Evolutionary conservation across 306 rosid genomes (phyloP).

Genomic region (Adenanthera pavonina): DNA sequence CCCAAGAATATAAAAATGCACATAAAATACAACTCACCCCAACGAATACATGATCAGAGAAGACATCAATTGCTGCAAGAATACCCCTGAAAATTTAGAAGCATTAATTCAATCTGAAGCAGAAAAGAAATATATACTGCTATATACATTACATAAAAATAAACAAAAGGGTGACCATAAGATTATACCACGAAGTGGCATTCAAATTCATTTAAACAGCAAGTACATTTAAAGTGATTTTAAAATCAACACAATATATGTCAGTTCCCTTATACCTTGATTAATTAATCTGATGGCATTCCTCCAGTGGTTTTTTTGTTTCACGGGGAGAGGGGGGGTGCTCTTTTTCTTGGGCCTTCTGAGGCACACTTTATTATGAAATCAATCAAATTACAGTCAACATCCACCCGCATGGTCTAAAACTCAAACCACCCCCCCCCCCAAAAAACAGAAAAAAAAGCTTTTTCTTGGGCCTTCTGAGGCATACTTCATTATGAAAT

Average conservation of each 20-base stretch:
- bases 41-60: constrained; percentile 75
- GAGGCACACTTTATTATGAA: background rate
- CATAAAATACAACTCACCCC: constrained; percentile 74
- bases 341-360: background rate
- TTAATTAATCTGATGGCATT: background rate
- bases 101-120: constrained; percentile 26
- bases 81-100: constrained; percentile 75
- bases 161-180: background rate
- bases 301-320: too few relatives aligned
- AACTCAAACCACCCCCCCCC: background rate
- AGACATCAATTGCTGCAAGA: constrained; percentile 89
- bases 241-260: background rate
- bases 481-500: background rate
- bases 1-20: constrained; percentile 8
- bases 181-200: constrained; percentile 31
- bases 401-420: background rate
- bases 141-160: background rate
- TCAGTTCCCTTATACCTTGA: background rate
- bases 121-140: background rate
- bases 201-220: background rate
- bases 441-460: too few relatives aligned
- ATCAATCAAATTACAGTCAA: constrained; percentile 13
- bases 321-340: too few relatives aligned
- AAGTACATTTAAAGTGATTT: background rate
- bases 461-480: background rate